A percentile compares a stretch with the other conserved stretches of the same genome.
These are phyloP conservation scores for Angomonas deanei DNA, from an alignment of 208 protist genomes.

Conservation along the genomic window DNA sequence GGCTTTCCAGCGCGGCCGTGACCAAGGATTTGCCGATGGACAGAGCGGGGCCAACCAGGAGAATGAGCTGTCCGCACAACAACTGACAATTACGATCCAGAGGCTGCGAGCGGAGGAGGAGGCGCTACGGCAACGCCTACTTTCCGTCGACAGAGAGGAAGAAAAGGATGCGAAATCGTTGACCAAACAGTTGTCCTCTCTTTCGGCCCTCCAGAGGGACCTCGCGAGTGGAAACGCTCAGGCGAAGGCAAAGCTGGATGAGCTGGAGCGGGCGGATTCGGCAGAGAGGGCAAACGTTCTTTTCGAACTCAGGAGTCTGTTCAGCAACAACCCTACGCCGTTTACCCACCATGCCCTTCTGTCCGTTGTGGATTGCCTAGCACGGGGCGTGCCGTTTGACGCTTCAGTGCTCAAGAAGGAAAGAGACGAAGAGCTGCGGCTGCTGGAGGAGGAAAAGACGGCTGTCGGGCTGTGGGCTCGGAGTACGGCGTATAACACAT, in stretches of 20 bases:
- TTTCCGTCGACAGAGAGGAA: constrained; percentile 33
- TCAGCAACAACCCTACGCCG: background rate
- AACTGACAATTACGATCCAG: constrained; percentile 39
- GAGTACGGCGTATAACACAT: constrained; percentile 34
- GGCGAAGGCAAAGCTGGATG: constrained; percentile 13
- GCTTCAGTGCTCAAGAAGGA: constrained; percentile 18
- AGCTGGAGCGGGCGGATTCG: constrained; percentile 11
- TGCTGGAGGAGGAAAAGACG: constrained; percentile 16
- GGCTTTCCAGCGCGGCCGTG: constrained; percentile 47
- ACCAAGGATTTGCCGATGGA: constrained; percentile 56
- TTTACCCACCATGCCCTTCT: background rate
- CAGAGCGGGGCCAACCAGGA: constrained; percentile 37
- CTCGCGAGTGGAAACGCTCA: constrained; percentile 15
- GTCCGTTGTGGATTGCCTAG: background rate
- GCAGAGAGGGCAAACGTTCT: constrained; percentile 11
- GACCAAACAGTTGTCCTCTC: constrained; percentile 27
- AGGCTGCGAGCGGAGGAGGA: constrained; percentile 44
- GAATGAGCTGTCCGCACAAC: constrained; percentile 36
- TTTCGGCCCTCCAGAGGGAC: constrained; percentile 16
- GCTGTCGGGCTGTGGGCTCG: constrained; percentile 27
- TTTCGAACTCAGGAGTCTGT: background rate
- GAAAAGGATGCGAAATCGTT: constrained; percentile 19
- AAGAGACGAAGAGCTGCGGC: constrained; percentile 10
- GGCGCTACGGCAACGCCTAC: constrained; percentile 42
- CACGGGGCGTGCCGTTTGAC: constrained; percentile 17